Conservation (phyloP, 1,284 basidiomycete genomes). For the Microstroma glucosiphilum region DNA sequence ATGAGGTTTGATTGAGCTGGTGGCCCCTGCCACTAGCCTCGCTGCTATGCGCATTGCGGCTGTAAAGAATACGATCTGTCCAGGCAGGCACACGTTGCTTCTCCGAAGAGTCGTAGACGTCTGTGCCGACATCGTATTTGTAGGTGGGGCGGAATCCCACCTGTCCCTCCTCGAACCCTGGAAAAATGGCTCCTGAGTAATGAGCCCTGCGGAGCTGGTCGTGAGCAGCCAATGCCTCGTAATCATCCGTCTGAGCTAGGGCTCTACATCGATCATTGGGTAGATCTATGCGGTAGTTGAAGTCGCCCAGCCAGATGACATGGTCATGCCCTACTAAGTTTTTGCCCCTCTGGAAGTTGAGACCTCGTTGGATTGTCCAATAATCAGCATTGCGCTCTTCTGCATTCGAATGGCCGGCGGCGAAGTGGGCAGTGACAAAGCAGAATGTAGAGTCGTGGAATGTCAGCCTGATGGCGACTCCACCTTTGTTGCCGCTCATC, state of each 20-base stretch:
- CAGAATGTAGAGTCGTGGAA: slow-evolving; percentile 86
- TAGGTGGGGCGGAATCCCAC: slow-evolving; percentile 83
- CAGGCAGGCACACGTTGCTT: slow-evolving; percentile 94
- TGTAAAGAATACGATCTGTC: slow-evolving; percentile 69
- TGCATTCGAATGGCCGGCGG: slow-evolving; percentile 82
- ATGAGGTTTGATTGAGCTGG: slow-evolving; percentile 43
- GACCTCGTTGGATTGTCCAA: slow-evolving; percentile 70
- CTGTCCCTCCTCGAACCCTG: slow-evolving; percentile 79
- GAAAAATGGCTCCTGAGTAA: slow-evolving; percentile 59
- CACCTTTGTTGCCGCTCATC: slow-evolving; percentile 86
- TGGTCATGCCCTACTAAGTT: slow-evolving; percentile 79
- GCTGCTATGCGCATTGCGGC: slow-evolving; percentile 57
- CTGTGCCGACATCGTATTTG: slow-evolving; percentile 68
- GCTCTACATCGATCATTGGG: slow-evolving; percentile 72
- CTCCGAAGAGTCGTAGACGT: slow-evolving; percentile 88
- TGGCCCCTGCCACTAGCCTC: slow-evolving; percentile 21
- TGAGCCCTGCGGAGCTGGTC: slow-evolving; percentile 56
- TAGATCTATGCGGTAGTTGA: slow-evolving; percentile 85
- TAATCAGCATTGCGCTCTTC: slow-evolving; percentile 91
- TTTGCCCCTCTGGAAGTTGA: slow-evolving; percentile 83
- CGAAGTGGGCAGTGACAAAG: slow-evolving; percentile 90
- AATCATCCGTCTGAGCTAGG: slow-evolving; percentile 62
- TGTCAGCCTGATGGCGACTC: slow-evolving; percentile 84
- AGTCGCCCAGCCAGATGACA: slow-evolving; percentile 87
- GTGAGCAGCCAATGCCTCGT: slow-evolving; percentile 66